Evolutionary conservation across 192 early-diverging fungal species (phyloP), one percentile per base, ranked within the genome.

Genomic region (Backusella morwellensis): DNA sequence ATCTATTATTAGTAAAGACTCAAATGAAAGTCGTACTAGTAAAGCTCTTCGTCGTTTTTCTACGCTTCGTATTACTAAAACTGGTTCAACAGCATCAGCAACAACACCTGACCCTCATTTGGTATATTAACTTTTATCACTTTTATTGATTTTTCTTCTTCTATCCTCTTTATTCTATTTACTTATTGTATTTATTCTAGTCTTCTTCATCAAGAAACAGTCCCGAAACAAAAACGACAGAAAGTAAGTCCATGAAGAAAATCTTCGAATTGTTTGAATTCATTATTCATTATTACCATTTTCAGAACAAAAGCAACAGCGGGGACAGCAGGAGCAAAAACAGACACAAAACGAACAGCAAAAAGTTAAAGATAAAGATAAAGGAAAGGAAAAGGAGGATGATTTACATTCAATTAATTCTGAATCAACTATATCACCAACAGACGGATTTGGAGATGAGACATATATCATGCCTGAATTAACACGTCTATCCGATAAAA

Each of bases 381-480:
- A 23, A 23, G 35, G 8, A 40, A 40, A 70, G 35, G 68, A 69
- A 36, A 23, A 38, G 15, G 29, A 44, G 9, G 70, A 50, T 72
- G 70, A 72, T 72, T 19, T 72, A 3, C 21, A 17, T 72, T 72
- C 70, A 32, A 47, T 72, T 12, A 36, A 72, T 32, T 72, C 70
- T 32, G 44, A 50, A 15, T 72, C 70, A 44, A 72, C 70, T 7
- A 40, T 44, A 44, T 72, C 41, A 35, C 40, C 42, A 40, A 2
- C 40, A 34, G 41, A 72, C 15, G 70, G 41, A 70, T 41, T 70
- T 38, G 35, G 38, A 38, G 36, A 40, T n/a, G 35, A 23, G 1
- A 14, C 35, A 9, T 41, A 70, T 23, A 23, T 41, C n/a, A 40
- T 38, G 21, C 38, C 68, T 56, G 73, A 52, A 15, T 56, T 73